These are phyloP conservation scores for Geosmithia putterillii DNA, from an alignment of 2,329 filamentous ascomycete species.

Conservation along the genomic window DNA sequence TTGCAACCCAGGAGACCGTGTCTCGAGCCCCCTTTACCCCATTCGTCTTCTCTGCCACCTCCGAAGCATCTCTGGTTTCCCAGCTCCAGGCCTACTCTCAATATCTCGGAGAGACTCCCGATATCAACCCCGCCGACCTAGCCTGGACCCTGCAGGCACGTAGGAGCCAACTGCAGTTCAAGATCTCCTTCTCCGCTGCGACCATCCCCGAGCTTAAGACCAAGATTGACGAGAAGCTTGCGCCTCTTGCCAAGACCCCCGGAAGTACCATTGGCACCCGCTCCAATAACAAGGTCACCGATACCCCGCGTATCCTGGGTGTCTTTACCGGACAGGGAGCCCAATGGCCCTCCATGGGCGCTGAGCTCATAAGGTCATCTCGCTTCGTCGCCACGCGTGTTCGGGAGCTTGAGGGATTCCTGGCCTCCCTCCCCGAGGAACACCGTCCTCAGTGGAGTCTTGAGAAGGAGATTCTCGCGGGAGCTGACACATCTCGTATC, in stretches of 20 bases:
- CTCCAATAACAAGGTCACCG: neutral
- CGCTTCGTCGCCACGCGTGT: no score
- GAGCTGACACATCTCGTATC: slow-evolving; percentile 12
- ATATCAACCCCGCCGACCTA: neutral
- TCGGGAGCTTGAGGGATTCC: no score
- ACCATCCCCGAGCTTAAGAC: neutral
- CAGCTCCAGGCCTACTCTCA: slow-evolving; percentile 2
- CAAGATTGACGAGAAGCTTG: slow-evolving; percentile 6
- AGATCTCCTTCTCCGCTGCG: slow-evolving; percentile 20
- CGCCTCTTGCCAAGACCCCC: slow-evolving; percentile 11
- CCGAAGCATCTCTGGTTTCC: slow-evolving; percentile 5
- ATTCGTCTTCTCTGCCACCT: slow-evolving; percentile 1
- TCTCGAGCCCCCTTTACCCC: neutral
- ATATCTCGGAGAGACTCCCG: neutral
- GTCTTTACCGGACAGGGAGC: no score
- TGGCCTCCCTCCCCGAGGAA: no score
- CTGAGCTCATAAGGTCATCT: no score
- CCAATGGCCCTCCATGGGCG: no score
- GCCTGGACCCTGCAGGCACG: neutral
- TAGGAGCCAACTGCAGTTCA: slow-evolving; percentile 3
- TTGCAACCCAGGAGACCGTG: neutral
- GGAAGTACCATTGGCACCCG: neutral
- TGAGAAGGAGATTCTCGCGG: slow-evolving; percentile 15
- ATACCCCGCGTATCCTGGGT: neutral
- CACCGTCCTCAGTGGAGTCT: slow-evolving; percentile 16